Base-by-base conservation (phyloP, 2,329 filamentous ascomycete species). In the Xylariaceae sp. region DNA sequence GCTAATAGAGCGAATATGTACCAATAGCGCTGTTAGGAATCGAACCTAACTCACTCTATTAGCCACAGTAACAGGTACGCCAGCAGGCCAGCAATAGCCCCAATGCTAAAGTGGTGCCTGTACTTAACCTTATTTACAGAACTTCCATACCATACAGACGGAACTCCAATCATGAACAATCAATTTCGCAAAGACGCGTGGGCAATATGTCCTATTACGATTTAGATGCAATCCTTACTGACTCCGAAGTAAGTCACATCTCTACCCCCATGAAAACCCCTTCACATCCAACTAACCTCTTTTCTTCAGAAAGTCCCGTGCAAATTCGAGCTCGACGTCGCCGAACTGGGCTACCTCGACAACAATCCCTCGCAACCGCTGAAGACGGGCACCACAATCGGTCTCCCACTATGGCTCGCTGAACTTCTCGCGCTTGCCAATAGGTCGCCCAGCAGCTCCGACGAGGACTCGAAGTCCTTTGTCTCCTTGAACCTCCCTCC, bases 401-500 rank as follows among this genome's bases (percentile, higher is more conserved):
- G 89, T 59, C 86, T 98, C 1, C 95, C 95, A 1, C 82, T 98
- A 63, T 99, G 95, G 95, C 86, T 99, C 12, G 92, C 89, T 64
- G 91, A 96, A 74, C 93, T 97, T 84, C 89, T 99, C 50, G 90
- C 91, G 26, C 83, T 96, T 44, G 87, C 84, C 61, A 81, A 74
- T 75, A 9, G 74, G 72, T 47, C 71, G 56, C 56, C 66, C 63
- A 65, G 61, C 44, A 69, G 62, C 50, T 60, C 65, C 37, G 74
- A 75, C 23, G 74, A 79, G 20, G 65, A 73, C 54, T 69, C 75
- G 54, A 77, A 75, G 48, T 84, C 89, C 6, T 85, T 92, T 20
- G 83, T 95, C 3, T 89, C 89, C 0, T 84, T 98, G 57, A 92
- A 95, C 70, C 84, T 96, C 7, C 93, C 95, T 0, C 73, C 84